Evolutionary conservation across 2,329 filamentous ascomycete genomes (phyloP).

Genomic region (Xylariaceae sp.): DNA sequence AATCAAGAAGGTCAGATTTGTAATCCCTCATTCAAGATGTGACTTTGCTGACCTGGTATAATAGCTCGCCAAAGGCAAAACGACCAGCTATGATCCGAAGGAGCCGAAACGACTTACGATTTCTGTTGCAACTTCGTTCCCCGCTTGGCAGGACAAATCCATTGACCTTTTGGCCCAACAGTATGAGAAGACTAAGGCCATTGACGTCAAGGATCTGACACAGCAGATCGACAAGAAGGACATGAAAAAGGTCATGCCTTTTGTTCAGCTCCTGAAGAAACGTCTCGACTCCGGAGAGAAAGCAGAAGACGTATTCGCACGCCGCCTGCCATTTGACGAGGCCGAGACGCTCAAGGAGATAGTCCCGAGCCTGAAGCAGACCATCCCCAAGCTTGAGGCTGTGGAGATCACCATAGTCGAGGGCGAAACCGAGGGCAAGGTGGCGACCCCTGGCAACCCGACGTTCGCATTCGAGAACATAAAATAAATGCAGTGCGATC

Average conservation of each 20-base stretch:
- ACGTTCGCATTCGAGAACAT: constrained; percentile 84
- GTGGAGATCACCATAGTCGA: constrained; percentile 34
- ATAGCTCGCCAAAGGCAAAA: constrained; percentile 72
- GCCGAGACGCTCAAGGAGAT: constrained; percentile 68
- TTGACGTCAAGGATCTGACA: constrained; percentile 54
- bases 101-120: constrained; percentile 89
- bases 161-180: constrained; percentile 65
- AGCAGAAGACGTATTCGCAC: constrained; percentile 65
- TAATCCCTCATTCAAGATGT: background rate
- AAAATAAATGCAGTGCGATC: constrained; percentile 7
- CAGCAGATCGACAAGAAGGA: constrained; percentile 39
- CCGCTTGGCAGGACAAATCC: constrained; percentile 87
- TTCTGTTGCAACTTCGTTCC: constrained; percentile 73
- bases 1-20: constrained; percentile 68
- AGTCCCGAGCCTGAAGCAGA: constrained; percentile 68
- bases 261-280: constrained; percentile 82
- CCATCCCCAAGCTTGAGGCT: constrained; percentile 44
- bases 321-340: constrained; percentile 86
- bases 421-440: constrained; percentile 43
- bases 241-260: constrained; percentile 98
- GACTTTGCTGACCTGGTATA: background rate
- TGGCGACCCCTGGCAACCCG: constrained; percentile 74
- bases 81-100: constrained; percentile 77
- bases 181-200: constrained; percentile 6
- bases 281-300: constrained; percentile 67